These are phyloP conservation scores for Suillus lakei DNA, from an alignment of 768 basidiomycete species.

Conservation along the genomic window DNA sequence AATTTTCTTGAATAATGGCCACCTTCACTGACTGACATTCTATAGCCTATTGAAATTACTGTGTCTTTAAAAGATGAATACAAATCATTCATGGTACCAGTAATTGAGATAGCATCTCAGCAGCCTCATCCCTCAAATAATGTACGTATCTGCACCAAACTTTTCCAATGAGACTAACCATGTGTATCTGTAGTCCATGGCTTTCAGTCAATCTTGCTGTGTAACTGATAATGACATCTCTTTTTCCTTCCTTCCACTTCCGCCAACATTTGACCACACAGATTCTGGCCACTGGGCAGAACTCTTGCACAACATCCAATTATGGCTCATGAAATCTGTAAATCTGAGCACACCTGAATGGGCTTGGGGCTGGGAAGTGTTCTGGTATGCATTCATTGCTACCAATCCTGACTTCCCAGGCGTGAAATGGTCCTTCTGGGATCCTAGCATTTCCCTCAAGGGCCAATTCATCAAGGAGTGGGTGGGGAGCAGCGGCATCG, in stretches of 20 bases:
- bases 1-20: neutral
- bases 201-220: neutral
- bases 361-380: constrained; percentile 3
- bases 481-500: neutral
- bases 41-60: neutral
- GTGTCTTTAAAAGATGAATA: neutral
- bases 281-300: constrained; percentile 3
- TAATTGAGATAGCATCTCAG: neutral
- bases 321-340: neutral
- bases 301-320: constrained; percentile 6
- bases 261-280: constrained; percentile 7
- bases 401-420: constrained; percentile 3
- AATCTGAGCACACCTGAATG: neutral
- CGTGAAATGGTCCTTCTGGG: constrained; percentile 1
- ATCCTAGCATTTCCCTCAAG: constrained; percentile 3
- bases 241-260: constrained; percentile 7
- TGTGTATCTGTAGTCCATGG: neutral
- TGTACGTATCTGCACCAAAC: constrained; percentile 1
- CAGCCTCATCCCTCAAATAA: neutral
- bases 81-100: neutral
- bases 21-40: neutral
- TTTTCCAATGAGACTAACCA: neutral
- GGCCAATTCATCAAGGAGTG: constrained; percentile 4
- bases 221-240: neutral
- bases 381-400: constrained; percentile 6